Evolutionary conservation across 2,329 filamentous ascomycete genomes (phyloP).

Genomic region (Nigrograna mackinnonii): DNA sequence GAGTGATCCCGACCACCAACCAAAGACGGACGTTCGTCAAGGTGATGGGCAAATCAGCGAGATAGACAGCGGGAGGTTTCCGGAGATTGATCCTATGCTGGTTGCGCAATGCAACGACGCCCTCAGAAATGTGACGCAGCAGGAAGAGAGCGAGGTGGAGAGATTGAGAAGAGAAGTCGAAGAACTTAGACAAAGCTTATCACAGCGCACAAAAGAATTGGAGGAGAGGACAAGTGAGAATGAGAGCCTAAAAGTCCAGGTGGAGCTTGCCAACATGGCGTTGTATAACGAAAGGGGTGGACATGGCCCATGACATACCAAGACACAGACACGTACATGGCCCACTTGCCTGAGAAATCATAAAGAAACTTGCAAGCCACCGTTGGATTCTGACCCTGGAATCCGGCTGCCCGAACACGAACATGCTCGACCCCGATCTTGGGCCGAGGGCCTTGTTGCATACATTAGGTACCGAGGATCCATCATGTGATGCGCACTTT

Average conservation of each 20-base stretch:
- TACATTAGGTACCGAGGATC: no score
- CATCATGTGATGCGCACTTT: no score
- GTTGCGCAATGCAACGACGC: conserved; percentile 18
- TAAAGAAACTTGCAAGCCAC: no score
- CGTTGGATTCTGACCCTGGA: no score
- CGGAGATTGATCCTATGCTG: conserved; percentile 26
- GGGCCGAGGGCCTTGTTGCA: no score
- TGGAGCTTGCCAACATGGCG: conserved; percentile 31
- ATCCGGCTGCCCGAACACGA: no score
- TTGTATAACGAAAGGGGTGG: conserved; percentile 15
- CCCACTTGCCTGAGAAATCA: no score
- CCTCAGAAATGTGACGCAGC: conserved; percentile 14
- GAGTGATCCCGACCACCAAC: not conserved
- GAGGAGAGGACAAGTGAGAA: conserved; percentile 28
- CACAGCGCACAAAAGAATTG: conserved; percentile 25
- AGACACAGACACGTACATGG: no score
- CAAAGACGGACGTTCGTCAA: not conserved
- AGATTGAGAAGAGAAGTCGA: conserved; percentile 24
- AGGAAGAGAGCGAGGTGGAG: conserved; percentile 22
- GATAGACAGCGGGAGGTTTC: conserved; percentile 1
- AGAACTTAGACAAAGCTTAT: conserved; percentile 20
- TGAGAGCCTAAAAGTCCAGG: conserved; percentile 25
- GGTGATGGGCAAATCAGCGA: not conserved
- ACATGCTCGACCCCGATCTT: no score
- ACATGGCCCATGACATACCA: no score